Evolutionary conservation across 2,329 filamentous ascomycete species (phyloP).

Genomic region (Neocatenulostroma microsporum): DNA sequence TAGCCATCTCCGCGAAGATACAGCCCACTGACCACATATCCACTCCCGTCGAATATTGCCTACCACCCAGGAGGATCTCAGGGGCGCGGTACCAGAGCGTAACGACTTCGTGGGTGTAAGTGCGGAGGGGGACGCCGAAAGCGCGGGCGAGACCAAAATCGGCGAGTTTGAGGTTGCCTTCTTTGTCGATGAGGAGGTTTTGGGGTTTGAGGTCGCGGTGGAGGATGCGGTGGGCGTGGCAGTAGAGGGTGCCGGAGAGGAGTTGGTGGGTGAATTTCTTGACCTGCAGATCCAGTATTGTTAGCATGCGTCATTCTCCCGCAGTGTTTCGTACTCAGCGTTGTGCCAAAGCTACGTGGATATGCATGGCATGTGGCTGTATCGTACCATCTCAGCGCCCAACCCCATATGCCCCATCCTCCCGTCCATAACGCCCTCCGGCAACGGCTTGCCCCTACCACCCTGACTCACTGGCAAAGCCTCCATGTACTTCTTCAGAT

Average conservation of each 20-base stretch:
- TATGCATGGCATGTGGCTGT: neutral
- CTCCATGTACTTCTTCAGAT: constrained; percentile 96
- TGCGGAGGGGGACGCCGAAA: constrained; percentile 82
- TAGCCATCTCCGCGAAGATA: constrained; percentile 96
- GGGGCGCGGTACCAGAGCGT: constrained; percentile 89
- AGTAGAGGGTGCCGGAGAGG: constrained; percentile 76
- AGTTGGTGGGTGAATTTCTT: constrained; percentile 92
- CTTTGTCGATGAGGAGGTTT: constrained; percentile 76
- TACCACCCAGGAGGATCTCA: constrained; percentile 81
- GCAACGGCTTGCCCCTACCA: constrained; percentile 75
- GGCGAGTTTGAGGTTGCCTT: constrained; percentile 82
- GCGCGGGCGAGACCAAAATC: constrained; percentile 86
- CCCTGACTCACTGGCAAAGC: constrained; percentile 75
- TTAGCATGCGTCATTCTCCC: constrained; percentile 3
- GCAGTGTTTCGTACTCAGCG: no score
- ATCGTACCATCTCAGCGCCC: constrained; percentile 56
- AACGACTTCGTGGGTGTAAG: constrained; percentile 91
- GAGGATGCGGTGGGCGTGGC: constrained; percentile 78
- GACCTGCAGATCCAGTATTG: constrained; percentile 36
- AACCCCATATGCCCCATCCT: constrained; percentile 60
- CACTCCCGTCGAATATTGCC: constrained; percentile 87
- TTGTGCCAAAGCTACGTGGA: no score
- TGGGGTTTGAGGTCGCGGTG: constrained; percentile 88
- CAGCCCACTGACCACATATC: constrained; percentile 95
- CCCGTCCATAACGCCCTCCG: constrained; percentile 58